Evolutionary conservation across 1,284 basidiomycete genomes (phyloP), one percentile per base, ranked within the genome.

Genomic region (Boletellus deceptivus): DNA sequence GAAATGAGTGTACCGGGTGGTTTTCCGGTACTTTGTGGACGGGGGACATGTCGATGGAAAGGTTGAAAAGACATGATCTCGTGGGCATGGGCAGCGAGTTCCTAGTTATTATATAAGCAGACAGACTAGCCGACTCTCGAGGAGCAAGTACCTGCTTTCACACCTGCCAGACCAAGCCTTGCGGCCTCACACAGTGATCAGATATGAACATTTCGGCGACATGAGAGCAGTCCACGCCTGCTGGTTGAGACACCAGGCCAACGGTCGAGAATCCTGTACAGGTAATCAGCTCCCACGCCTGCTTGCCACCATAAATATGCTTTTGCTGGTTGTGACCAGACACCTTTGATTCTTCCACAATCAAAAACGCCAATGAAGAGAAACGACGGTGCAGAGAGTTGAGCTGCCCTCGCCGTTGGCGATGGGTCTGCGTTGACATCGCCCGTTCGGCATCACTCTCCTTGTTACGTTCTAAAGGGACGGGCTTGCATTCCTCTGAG

Each of bases 401-500:
- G 75, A 75, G 75, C 65, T 50, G 65, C 62, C 72, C 67, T 49
- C 54, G 49, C 54, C 57, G 55, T 37, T 17, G 41, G 51, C 55
- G 57, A 53, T 24, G 66, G 68, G 65, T 63, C 65, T 47, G 63
- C 70, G 46, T 55, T 75, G 74, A 76, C 67, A 68, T 74, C 62
- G 75, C 67, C 72, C 72, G 75, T 76, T 72, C 64, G 74, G 75
- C 75, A 72, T 71, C 68, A 71, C 63, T 52, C 62, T 70, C 74
- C 74, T 75, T 75, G 75, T 77, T 77, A 76, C 70, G 55, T 63
- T 37, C 40, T 46, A 68, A 74, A 77, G 75, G 74, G 72, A 75
- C 73, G 74, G 75, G 74, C 72, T 63, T 55, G 17, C 50, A 53
- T 60, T 51, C 55, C 73, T 77, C 73, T 75, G 73, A 75, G 74